Percentiles rank a stretch among this genome's conserved stretches.
Evolutionary conservation across 2,329 filamentous ascomycete genomes (phyloP).

Genomic region (Fusarium buharicum): DNA sequence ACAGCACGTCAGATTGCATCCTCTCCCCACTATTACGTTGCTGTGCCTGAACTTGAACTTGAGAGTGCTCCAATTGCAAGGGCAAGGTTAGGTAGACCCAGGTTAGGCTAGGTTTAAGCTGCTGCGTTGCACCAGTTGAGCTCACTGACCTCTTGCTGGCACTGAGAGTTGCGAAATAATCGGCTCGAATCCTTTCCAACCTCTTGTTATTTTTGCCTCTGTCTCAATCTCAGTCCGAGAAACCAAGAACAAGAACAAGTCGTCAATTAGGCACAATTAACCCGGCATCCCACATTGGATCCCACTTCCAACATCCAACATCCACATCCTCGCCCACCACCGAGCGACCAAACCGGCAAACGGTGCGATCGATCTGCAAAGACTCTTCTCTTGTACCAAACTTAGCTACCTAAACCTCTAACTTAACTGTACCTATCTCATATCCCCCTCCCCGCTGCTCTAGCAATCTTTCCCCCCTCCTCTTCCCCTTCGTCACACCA

Average conservation of each 20-base stretch:
- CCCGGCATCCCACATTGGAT: conserved; percentile 18
- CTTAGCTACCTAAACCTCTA: neutral
- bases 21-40: conserved; percentile 34
- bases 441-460: conserved; percentile 32
- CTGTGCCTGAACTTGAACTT: conserved; percentile 31
- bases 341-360: conserved; percentile 31
- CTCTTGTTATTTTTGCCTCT: conserved; percentile 13
- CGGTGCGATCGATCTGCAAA: conserved; percentile 44
- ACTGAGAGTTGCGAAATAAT: conserved; percentile 26
- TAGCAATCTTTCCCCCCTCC: conserved; percentile 18
- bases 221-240: conserved; percentile 2
- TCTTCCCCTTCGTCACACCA: conserved; percentile 37
- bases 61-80: conserved; percentile 36
- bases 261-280: too few species aligned
- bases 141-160: conserved; percentile 41
- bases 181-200: conserved; percentile 39
- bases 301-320: conserved; percentile 12
- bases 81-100: conserved; percentile 16
- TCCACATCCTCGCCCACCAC: conserved; percentile 21
- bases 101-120: conserved; percentile 14
- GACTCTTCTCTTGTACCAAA: conserved; percentile 6
- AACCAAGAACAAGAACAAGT: neutral
- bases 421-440: conserved; percentile 16
- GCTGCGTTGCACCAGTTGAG: conserved; percentile 25
- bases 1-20: conserved; percentile 30